Base-by-base conservation (phyloP, 768 basidiomycete species). In the Auricularia cornea region DNA sequence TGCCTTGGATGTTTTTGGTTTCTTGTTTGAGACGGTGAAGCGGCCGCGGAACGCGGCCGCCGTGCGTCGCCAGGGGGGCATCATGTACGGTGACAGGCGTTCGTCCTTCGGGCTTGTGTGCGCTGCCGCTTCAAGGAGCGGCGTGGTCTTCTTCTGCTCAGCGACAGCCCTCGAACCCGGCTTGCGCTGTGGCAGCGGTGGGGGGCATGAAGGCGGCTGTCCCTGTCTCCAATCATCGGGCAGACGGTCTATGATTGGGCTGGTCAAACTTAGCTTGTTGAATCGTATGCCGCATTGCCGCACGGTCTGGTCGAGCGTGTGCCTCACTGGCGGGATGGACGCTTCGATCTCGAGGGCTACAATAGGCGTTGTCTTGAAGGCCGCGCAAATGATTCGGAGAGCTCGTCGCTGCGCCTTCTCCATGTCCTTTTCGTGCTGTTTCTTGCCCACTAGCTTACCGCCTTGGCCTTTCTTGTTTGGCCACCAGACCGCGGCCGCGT, bases 181-280 rank as follows among this genome's bases (percentile, higher is more conserved):
- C 12, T 29, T 18, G 3, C 41, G 40, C 32, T 61, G 41, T 4
- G 26, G 63, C 23, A 59, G 56, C 48, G 62, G 62, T 14, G 62
- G 59, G 10, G 62, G 48, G 16, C 31, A 26, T 3, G 28, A 20
- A 2, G 61, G 52, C 3, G 48, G 12, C 3, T 30, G 23, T 3
- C 26, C 59, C 18, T 59, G 31, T 29, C 61, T 54, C 64, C 61
- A 65, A 3, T 40, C 31, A n/a, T 59, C 6, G n/a, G 63, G 29
- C 2, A 66, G 62, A 12, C 62, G 56, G n/a, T 48, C 30, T 16
- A 63, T 23, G 26, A 66, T 23, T 4, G 65, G 66, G 59, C 60
- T 35, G 16, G 44, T 16, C n/a, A 18, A 12, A n/a, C 41, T 56
- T 11, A 67, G 66, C 18, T 57, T 31, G 32, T 57, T 59, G 44